phyloP scores from a whole-genome alignment of 2,329 filamentous ascomycete species.

The Mycosphaerella arachidis region DNA sequence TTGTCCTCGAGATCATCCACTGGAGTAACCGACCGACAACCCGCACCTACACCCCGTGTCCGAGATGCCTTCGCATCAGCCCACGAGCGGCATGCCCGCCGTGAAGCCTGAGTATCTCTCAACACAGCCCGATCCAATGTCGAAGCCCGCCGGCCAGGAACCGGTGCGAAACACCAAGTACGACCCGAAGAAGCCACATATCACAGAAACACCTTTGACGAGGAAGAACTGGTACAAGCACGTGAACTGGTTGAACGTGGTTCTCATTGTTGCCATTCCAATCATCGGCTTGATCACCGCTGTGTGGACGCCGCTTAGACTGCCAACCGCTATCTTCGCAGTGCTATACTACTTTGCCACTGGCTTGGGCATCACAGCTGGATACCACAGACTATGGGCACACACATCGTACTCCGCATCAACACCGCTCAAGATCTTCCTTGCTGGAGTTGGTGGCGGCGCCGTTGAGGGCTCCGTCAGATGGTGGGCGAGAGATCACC shows the following conservation, averaged over 20 bases:
- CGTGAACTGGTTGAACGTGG: conserved; percentile 88
- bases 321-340: conserved; percentile 69
- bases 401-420: conserved; percentile 78
- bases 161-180: conserved; percentile 51
- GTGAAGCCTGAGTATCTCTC: conserved; percentile 16
- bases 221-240: conserved; percentile 84
- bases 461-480: conserved; percentile 80
- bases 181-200: conserved; percentile 72
- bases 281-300: conserved; percentile 67
- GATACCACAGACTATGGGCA: conserved; percentile 80
- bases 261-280: conserved; percentile 74
- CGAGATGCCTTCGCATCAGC: conserved; percentile 51
- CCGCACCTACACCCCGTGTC: conserved; percentile 10
- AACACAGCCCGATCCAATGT: conserved; percentile 38
- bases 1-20: neutral
- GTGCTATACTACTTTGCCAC: conserved; percentile 80
- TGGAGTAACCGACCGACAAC: neutral
- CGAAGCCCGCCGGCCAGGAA: conserved; percentile 43
- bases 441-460: conserved; percentile 75
- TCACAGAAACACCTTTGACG: conserved; percentile 77
- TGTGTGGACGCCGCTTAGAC: conserved; percentile 70
- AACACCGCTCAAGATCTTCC: conserved; percentile 72
- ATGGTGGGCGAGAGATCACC: conserved; percentile 85
- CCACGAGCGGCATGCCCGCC: conserved; percentile 31
- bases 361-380: conserved; percentile 42